Conservation (phyloP, 23 red algal genomes). For the Gracilariopsis chorda region DNA sequence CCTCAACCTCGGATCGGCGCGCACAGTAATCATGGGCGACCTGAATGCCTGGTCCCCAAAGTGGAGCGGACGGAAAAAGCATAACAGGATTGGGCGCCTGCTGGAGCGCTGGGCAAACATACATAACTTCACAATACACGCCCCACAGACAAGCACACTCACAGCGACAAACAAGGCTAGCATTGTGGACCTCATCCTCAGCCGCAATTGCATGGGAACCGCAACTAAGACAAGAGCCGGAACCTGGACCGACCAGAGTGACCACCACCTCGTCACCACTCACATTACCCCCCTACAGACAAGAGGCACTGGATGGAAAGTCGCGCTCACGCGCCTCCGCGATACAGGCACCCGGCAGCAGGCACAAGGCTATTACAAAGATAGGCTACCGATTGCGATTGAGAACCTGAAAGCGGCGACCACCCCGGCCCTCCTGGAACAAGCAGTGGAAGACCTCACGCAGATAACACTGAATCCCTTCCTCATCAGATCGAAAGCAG, state of each 20-base stretch:
- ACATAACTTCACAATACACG: neutral
- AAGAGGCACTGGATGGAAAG: neutral
- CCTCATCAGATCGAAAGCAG: neutral
- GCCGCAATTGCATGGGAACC: neutral
- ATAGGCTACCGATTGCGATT: neutral
- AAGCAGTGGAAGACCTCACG: neutral
- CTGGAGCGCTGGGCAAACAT: neutral
- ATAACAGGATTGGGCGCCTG: neutral
- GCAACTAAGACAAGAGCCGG: neutral
- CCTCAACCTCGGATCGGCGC: neutral
- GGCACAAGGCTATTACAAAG: neutral
- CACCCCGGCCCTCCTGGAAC: neutral
- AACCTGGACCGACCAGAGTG: neutral
- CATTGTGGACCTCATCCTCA: neutral
- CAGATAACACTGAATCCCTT: neutral
- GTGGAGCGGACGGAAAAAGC: neutral
- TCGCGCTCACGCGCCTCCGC: neutral
- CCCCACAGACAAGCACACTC: neutral
- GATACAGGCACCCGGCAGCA: neutral
- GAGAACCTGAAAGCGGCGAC: neutral
- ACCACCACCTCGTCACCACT: neutral
- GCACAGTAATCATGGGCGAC: neutral
- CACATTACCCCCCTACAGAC: neutral
- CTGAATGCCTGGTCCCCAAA: neutral
- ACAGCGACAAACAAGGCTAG: neutral